Conservation (phyloP, 2,329 filamentous ascomycete genomes). For the Arachnopeziza araneosa region DNA sequence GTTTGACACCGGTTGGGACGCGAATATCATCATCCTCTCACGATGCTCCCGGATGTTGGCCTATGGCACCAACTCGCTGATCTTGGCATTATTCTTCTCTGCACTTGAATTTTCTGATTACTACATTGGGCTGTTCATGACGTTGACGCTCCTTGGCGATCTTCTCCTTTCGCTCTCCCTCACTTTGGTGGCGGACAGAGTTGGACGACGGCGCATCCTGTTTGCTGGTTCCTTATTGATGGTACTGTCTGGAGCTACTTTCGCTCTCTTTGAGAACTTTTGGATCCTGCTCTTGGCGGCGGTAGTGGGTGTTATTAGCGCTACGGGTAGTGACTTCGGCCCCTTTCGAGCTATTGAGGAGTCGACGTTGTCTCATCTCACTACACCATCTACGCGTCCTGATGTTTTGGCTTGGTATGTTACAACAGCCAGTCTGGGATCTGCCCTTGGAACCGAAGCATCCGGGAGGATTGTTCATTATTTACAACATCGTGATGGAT, state of each 20-base stretch:
- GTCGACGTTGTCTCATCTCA: constrained; percentile 50
- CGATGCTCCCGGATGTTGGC: constrained; percentile 56
- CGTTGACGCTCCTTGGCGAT: constrained; percentile 54
- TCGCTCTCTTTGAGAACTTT: constrained; percentile 46
- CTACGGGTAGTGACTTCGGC: constrained; percentile 55
- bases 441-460: constrained; percentile 51
- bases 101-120: constrained; percentile 44
- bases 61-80: constrained; percentile 52
- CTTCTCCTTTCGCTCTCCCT: constrained; percentile 51
- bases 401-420: constrained; percentile 58
- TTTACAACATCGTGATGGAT: constrained; percentile 38
- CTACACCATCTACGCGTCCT: constrained; percentile 37
- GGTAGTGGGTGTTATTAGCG: constrained; percentile 55
- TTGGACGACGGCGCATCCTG: constrained; percentile 48
- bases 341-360: constrained; percentile 58
- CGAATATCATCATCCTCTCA: constrained; percentile 50
- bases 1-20: constrained; percentile 39
- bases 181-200: constrained; percentile 50
- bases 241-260: constrained; percentile 47
- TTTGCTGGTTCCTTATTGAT: constrained; percentile 49
- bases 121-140: constrained; percentile 59
- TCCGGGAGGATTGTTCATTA: constrained; percentile 53
- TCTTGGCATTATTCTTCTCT: constrained; percentile 51
- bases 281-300: constrained; percentile 53
- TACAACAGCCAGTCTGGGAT: constrained; percentile 51